Percentiles rank a stretch among this genome's conserved stretches.
These are phyloP conservation scores for Yamadazyma trypodendri DNA, from an alignment of 1,139 yeast species.

Conservation along the genomic window DNA sequence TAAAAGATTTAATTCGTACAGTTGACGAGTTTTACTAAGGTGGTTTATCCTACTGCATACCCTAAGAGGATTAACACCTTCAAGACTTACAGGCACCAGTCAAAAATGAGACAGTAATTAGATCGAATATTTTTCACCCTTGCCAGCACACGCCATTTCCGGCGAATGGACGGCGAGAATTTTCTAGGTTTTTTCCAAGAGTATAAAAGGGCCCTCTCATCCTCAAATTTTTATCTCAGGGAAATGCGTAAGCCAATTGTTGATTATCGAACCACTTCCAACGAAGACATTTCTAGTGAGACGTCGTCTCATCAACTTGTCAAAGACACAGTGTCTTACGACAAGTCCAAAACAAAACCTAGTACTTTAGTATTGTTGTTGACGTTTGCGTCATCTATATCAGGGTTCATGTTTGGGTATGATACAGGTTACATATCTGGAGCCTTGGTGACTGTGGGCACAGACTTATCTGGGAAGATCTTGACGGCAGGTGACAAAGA, in stretches of 20 bases:
- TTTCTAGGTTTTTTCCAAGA: neutral
- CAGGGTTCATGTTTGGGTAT: conserved; percentile 95
- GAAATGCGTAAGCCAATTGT: conserved; percentile 5
- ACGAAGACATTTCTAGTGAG: conserved; percentile 8
- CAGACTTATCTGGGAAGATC: conserved; percentile 55
- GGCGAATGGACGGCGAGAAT: conserved; percentile 3
- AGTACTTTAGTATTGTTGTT: conserved; percentile 64
- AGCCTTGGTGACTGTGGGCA: conserved; percentile 81
- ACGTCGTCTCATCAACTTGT: conserved; percentile 11
- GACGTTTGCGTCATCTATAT: conserved; percentile 79
- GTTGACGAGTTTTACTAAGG: neutral
- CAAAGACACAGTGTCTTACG: conserved; percentile 4
- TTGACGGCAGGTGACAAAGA: conserved; percentile 79
- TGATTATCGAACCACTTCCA: conserved; percentile 7
- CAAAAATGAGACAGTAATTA: too few relatives aligned
- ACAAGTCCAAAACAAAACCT: conserved; percentile 32
- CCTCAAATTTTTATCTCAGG: neutral
- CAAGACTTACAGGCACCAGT: too few relatives aligned
- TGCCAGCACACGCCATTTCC: neutral
- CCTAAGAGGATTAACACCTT: too few relatives aligned
- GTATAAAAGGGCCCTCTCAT: neutral
- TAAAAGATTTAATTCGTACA: conserved; percentile 1
- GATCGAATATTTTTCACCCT: neutral
- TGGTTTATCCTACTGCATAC: too few relatives aligned
- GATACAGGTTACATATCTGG: conserved; percentile 96